Conservation (phyloP, 495 filamentous ascomycete genomes). For the Trypethelium eluteriae region DNA sequence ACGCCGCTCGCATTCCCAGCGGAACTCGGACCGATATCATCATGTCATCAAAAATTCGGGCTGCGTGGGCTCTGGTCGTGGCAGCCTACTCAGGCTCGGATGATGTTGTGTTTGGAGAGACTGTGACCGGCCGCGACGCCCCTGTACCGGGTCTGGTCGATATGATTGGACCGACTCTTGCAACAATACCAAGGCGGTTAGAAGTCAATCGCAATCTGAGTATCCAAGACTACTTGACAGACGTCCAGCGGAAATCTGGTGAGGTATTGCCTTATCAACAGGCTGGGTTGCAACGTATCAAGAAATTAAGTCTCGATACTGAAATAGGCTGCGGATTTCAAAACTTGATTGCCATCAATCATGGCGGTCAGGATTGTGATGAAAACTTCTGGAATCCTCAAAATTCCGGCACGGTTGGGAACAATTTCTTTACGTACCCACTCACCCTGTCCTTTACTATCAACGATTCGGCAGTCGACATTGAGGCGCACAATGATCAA, state of each 20-base stretch:
- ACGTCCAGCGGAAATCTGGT: slow-evolving; percentile 47
- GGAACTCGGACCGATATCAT: slow-evolving; percentile 18
- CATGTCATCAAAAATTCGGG: slow-evolving; percentile 47
- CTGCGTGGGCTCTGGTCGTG: slow-evolving; percentile 63
- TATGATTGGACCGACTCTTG: slow-evolving; percentile 54
- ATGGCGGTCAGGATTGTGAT: slow-evolving; percentile 28
- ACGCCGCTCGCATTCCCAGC: background rate
- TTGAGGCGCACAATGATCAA: slow-evolving; percentile 25
- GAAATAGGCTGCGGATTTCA: slow-evolving; percentile 59
- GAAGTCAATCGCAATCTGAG: slow-evolving; percentile 27
- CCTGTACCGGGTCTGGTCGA: slow-evolving; percentile 44
- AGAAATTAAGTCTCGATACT: slow-evolving; percentile 53
- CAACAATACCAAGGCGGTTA: slow-evolving; percentile 57
- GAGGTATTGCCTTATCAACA: slow-evolving; percentile 56
- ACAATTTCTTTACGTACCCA: slow-evolving; percentile 28
- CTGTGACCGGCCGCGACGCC: slow-evolving; percentile 48
- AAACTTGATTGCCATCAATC: slow-evolving; percentile 47
- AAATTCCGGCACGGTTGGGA: slow-evolving; percentile 23
- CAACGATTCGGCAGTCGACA: slow-evolving; percentile 11
- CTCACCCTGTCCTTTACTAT: slow-evolving; percentile 24
- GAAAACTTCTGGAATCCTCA: slow-evolving; percentile 25
- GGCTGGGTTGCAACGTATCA: slow-evolving; percentile 62
- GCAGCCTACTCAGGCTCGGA: slow-evolving; percentile 63
- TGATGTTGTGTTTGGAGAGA: slow-evolving; percentile 62
- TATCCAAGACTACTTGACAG: slow-evolving; percentile 37